Evolutionary conservation across 345 rosid genomes (phyloP), one percentile per base, ranked within the genome.

Genomic region (Hibiscus trionum): DNA sequence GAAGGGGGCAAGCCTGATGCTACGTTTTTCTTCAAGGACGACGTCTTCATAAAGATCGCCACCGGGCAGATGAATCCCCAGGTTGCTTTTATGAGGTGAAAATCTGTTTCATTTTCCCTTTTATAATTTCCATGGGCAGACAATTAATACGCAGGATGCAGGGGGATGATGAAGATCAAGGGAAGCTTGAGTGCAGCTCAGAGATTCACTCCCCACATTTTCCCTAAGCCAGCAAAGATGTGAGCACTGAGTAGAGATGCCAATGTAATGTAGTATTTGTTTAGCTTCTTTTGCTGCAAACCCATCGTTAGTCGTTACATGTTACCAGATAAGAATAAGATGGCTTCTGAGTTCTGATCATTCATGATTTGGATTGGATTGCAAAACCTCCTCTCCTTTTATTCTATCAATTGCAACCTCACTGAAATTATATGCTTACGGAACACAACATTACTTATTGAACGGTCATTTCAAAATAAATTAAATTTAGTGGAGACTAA

Each of bases 171-270:
- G 57, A 52, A 52, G 24, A 52, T 52, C n/a, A 52, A 52, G 57
- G 57, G 57, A 15, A n/a, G 57, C 57, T 52, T 52, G 24, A 52
- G 24, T 52, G 57, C 57, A 52, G 57, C 24, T 52, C 57, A 52
- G 19, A 52, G n/a, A 52, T 52, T 52, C 19, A 52, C 57, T n/a
- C 57, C 11, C 1, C 11, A n/a, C 21, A 52, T 52, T 52, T 52
- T 52, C n/a, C 57, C 57, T 0, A 52, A 52, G 57, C 24, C 57
- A 5, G 77, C 99, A 4, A 95, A 92, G 91, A 72, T 95, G 86
- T 92, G 86, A 95, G 70, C 75, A n/a, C n/a, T n/a, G n/a, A n/a
- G n/a, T n/a, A 35, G 49, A 71, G 63, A 21, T 19, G 24, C n/a
- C n/a, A n/a, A n/a, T n/a, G 16, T 24, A 7, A 16, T 60, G 49